These are phyloP conservation scores for Oxyria digyna DNA, from an alignment of 148 eudicot species.

Conservation along the genomic window DNA sequence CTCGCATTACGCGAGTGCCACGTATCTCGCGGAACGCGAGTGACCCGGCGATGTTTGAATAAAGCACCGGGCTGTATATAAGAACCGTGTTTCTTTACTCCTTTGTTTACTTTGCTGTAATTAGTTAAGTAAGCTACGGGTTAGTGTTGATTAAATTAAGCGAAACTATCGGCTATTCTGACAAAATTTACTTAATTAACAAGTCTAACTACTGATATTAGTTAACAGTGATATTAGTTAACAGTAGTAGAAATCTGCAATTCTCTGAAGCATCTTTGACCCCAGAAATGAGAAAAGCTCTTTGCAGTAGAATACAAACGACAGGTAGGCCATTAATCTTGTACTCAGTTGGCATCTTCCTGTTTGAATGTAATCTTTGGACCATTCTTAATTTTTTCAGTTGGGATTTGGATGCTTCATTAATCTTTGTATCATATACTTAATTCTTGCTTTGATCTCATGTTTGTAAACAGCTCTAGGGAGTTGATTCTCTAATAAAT, in stretches of 20 bases:
- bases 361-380: constrained; percentile 2
- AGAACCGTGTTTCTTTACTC: no score
- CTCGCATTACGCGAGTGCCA: no score
- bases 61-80: no score
- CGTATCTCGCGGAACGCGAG: no score
- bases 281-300: not conserved
- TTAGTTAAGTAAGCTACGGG: no score
- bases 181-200: not conserved
- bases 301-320: not conserved
- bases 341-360: constrained; percentile 3
- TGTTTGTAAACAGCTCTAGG: not conserved
- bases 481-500: not conserved
- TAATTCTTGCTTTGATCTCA: not conserved
- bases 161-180: no score
- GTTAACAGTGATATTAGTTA: not conserved
- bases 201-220: not conserved
- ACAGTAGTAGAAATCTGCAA: not conserved
- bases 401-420: not conserved
- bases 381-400: not conserved
- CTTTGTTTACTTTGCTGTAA: no score
- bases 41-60: no score
- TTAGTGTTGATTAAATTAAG: no score
- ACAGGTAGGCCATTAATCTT: not conserved
- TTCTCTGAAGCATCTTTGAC: not conserved
- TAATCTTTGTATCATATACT: not conserved